Conservation (phyloP, 169 alveolate genomes). For the Toxoplasma gondii region DNA sequence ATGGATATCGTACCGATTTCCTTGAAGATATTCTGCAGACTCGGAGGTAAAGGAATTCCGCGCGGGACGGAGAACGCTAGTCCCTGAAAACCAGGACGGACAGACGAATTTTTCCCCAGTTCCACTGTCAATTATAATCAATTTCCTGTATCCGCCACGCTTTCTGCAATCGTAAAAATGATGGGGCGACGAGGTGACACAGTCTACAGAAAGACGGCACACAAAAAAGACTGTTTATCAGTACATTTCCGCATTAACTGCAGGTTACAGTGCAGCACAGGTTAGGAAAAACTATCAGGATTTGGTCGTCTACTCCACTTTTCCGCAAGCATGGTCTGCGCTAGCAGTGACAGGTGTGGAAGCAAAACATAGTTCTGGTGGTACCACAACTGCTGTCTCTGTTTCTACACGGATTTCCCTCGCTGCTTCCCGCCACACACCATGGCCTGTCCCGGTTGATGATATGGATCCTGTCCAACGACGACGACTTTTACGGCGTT, state of each 20-base stretch:
- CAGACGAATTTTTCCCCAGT: background rate
- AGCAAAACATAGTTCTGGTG: background rate
- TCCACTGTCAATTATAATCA: too few relatives aligned
- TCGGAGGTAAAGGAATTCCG: constrained; percentile 96
- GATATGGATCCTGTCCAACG: constrained; percentile 99
- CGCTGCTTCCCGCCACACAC: constrained; percentile 1
- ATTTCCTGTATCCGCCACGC: too few relatives aligned
- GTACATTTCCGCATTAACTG: too few relatives aligned
- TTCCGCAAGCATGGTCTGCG: background rate
- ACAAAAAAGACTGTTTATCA: background rate
- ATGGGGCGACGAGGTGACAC: background rate
- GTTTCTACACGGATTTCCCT: background rate
- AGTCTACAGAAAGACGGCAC: background rate
- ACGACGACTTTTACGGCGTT: constrained; percentile 94
- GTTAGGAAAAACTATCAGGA: too few relatives aligned
- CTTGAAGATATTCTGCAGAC: constrained; percentile 95
- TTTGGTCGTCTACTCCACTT: background rate
- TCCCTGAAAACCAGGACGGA: constrained; percentile 83
- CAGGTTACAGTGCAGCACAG: too few relatives aligned
- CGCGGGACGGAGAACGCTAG: constrained; percentile 96
- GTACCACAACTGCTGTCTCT: background rate
- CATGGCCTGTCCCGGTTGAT: constrained; percentile 97
- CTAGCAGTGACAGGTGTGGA: background rate
- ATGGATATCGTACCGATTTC: constrained; percentile 87
- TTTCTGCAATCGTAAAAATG: background rate